Evolutionary conservation across 352 stramenopile species (phyloP).

Genomic region (Phytophthora brassicae): DNA sequence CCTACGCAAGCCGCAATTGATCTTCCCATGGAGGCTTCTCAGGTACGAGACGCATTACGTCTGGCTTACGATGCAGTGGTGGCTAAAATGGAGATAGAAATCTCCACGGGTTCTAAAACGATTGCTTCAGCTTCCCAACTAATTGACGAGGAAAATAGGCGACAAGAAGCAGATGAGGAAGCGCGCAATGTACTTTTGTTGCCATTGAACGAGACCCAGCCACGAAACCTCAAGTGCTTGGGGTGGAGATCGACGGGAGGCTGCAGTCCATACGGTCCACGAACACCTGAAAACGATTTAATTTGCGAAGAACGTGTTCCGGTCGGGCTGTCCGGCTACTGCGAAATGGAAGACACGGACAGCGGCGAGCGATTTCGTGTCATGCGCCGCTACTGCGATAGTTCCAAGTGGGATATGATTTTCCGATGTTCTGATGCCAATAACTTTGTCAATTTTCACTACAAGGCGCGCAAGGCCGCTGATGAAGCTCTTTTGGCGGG

Average conservation of each 20-base stretch:
- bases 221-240: constrained; percentile 27
- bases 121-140: constrained; percentile 7
- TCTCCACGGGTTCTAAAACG: constrained; percentile 1
- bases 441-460: constrained; percentile 50
- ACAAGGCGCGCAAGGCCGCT: constrained; percentile 25
- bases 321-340: constrained; percentile 46
- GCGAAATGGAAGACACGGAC: constrained; percentile 33
- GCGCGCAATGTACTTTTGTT: constrained; percentile 35
- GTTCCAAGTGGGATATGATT: constrained; percentile 30
- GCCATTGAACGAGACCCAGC: constrained; percentile 25
- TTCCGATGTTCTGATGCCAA: constrained; percentile 49
- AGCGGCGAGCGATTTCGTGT: constrained; percentile 39
- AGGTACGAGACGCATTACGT: constrained; percentile 20
- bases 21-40: constrained; percentile 19
- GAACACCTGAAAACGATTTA: constrained; percentile 24
- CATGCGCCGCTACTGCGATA: constrained; percentile 43
- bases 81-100: constrained; percentile 17
- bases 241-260: constrained; percentile 30
- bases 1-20: constrained; percentile 23
- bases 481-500: constrained; percentile 17
- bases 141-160: constrained; percentile 10
- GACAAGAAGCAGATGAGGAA: constrained; percentile 32
- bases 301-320: constrained; percentile 21
- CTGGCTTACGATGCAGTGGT: constrained; percentile 17
- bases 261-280: constrained; percentile 31